Base-by-base conservation (phyloP, 2,329 filamentous ascomycete species). In the Ramularia collo-cygni region DNA sequence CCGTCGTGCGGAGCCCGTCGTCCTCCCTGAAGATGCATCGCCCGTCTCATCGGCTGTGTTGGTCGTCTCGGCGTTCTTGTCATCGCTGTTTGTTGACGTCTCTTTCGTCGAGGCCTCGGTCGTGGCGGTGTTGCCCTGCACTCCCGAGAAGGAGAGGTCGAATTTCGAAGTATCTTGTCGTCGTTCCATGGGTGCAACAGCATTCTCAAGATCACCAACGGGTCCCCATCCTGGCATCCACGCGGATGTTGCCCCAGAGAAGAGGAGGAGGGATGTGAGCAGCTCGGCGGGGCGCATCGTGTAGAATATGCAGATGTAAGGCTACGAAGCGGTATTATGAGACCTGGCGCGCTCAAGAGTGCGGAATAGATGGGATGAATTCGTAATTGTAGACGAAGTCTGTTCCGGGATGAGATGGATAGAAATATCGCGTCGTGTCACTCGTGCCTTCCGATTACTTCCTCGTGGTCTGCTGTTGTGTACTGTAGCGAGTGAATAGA, bases 221-320 rank as follows among this genome's bases (percentile, higher is more conserved):
- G 48, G 47, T 14, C 50, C 47, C 47, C 51, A 55, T 46, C 40
- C 50, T 21, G 49, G 51, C 16, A 53, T 50, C 48, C 52, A 57
- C 13, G 57, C 57, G 34, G 55, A 48, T 24, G 54, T 54, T 33
- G 58, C 46, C 24, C 58, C 46, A 15, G 58, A 50, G 44, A 61
- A 50, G 18, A 61, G 47, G 38, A 59, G 46, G 33, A 54, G 47
- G 28, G 58, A 46, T 21, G 60, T 50, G 32, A 62, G 43, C 32
- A 62, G 32, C 32, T 53, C 46, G 26, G 57, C 49, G 28, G 60
- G 53, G 48, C 60, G 56, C 61, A 64, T 64, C 30, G 45, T 50
- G 51, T 41, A 33, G 18, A 34, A 40, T 39, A 9, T 33, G 31
- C n/a, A 33, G 14, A 18, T 18, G 16, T 7, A 9, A 24, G 6